phyloP scores from a whole-genome alignment of 768 basidiomycete genomes.

The Leccinum subgranulosum region DNA sequence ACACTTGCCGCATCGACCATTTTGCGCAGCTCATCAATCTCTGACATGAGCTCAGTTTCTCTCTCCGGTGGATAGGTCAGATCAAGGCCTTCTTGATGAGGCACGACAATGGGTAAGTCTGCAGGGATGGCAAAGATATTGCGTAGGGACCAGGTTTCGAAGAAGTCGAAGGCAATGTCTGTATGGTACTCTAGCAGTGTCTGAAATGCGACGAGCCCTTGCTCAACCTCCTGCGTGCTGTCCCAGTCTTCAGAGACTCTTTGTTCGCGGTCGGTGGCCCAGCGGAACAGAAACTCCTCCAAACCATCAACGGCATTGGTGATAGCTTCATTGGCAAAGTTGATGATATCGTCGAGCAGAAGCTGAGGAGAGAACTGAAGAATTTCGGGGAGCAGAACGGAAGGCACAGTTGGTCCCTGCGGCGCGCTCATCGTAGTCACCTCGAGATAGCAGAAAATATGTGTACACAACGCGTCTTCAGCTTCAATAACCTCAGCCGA shows the following conservation, averaged over 20 bases:
- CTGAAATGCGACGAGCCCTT: slow-evolving; percentile 83
- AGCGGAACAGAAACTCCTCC: slow-evolving; percentile 71
- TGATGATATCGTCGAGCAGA: slow-evolving; percentile 83
- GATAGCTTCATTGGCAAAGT: slow-evolving; percentile 76
- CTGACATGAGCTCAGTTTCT: slow-evolving; percentile 59
- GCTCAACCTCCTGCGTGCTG: slow-evolving; percentile 66
- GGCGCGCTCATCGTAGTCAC: slow-evolving; percentile 25
- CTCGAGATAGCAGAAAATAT: slow-evolving; percentile 13
- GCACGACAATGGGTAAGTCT: slow-evolving; percentile 66
- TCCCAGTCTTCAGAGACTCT: slow-evolving; percentile 48
- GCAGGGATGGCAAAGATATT: slow-evolving; percentile 82
- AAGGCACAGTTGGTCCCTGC: slow-evolving; percentile 27
- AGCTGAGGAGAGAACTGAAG: slow-evolving; percentile 84
- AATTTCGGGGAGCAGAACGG: slow-evolving; percentile 42
- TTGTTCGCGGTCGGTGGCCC: slow-evolving; percentile 65
- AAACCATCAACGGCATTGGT: slow-evolving; percentile 76
- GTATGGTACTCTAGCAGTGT: slow-evolving; percentile 85
- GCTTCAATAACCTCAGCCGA: background rate
- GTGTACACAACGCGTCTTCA: slow-evolving; percentile 28
- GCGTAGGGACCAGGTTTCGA: slow-evolving; percentile 84
- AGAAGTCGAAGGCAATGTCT: slow-evolving; percentile 88
- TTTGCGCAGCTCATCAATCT: slow-evolving; percentile 64
- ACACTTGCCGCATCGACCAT: slow-evolving; percentile 66
- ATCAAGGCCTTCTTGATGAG: slow-evolving; percentile 73
- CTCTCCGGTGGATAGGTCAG: slow-evolving; percentile 56